Percentiles rank a stretch among this genome's conserved stretches.
phyloP scores from a whole-genome alignment of 768 basidiomycete genomes.

The Pholiota molesta region DNA sequence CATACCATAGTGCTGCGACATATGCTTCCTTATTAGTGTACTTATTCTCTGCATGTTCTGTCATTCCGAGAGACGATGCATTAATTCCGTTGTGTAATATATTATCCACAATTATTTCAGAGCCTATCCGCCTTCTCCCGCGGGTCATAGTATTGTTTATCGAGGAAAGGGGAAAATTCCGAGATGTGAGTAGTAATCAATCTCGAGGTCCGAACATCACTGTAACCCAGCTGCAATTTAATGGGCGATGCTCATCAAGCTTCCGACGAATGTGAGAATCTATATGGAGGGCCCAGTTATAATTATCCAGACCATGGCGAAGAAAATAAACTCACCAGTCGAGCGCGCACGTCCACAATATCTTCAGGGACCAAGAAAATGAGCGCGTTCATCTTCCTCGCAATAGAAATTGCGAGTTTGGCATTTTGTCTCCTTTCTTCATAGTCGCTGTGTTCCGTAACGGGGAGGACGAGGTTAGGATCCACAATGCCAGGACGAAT shows the following conservation, averaged over 20 bases:
- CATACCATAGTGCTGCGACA: too few species aligned
- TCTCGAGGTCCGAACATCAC: neutral
- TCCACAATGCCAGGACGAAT: conserved; percentile 96
- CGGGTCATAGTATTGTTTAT: too few species aligned
- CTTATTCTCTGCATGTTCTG: neutral
- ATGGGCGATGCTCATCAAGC: conserved; percentile 78
- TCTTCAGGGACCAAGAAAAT: conserved; percentile 98
- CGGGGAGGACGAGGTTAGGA: conserved; percentile 72
- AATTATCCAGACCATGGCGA: neutral
- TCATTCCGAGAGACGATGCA: neutral
- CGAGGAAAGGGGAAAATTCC: neutral
- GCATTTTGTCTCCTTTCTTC: conserved; percentile 94
- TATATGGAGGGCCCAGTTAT: conserved; percentile 29
- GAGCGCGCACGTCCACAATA: conserved; percentile 91
- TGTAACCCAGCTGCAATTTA: conserved; percentile 9
- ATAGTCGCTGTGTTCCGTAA: conserved; percentile 64
- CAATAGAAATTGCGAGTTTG: conserved; percentile 97
- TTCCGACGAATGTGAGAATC: conserved; percentile 96
- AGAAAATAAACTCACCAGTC: conserved; percentile 61
- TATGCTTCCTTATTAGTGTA: neutral
- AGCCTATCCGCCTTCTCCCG: neutral
- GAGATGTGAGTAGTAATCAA: neutral
- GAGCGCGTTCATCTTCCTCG: conserved; percentile 95
- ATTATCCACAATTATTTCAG: neutral
- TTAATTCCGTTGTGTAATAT: neutral